phyloP scores from a whole-genome alignment of 2,329 filamentous ascomycete genomes.

The Ascochyta pisi region DNA sequence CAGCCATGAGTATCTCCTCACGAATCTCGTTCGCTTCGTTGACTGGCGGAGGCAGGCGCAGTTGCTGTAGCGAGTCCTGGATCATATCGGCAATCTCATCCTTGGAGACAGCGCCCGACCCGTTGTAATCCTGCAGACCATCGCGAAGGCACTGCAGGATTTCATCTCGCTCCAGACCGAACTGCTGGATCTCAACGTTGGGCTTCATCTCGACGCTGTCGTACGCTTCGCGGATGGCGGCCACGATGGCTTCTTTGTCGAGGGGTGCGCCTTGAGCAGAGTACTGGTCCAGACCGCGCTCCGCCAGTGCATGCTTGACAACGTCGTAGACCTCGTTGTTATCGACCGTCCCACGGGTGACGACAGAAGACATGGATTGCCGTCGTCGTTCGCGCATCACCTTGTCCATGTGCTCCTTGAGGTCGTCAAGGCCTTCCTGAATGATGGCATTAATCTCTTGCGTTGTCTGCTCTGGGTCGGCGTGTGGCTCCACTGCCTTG shows the following conservation, averaged over 20 bases:
- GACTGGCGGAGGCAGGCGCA: constrained; percentile 75
- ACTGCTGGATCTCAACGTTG: constrained; percentile 87
- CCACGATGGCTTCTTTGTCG: constrained; percentile 82
- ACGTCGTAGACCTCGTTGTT: constrained; percentile 87
- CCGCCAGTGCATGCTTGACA: constrained; percentile 74
- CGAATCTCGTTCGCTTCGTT: constrained; percentile 73
- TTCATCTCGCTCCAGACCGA: constrained; percentile 88
- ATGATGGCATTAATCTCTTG: constrained; percentile 80
- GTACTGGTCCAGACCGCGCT: constrained; percentile 58
- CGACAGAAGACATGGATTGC: constrained; percentile 67
- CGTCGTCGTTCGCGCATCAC: constrained; percentile 78
- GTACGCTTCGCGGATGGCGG: constrained; percentile 88
- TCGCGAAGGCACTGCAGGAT: constrained; percentile 86
- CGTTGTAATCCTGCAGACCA: constrained; percentile 78
- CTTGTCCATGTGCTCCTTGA: constrained; percentile 83
- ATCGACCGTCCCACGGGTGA: constrained; percentile 71
- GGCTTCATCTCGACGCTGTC: constrained; percentile 82
- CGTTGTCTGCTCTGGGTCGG: constrained; percentile 54
- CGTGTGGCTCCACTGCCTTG: constrained; percentile 48
- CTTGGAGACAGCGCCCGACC: constrained; percentile 68
- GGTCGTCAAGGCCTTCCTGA: constrained; percentile 78
- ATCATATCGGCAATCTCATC: constrained; percentile 88
- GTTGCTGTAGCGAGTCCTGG: constrained; percentile 83
- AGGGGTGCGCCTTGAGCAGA: constrained; percentile 47
- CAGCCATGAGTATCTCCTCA: constrained; percentile 82